Evolutionary conservation across 257 asterid species (phyloP).

Genomic region (Orobanche coerulescens): DNA sequence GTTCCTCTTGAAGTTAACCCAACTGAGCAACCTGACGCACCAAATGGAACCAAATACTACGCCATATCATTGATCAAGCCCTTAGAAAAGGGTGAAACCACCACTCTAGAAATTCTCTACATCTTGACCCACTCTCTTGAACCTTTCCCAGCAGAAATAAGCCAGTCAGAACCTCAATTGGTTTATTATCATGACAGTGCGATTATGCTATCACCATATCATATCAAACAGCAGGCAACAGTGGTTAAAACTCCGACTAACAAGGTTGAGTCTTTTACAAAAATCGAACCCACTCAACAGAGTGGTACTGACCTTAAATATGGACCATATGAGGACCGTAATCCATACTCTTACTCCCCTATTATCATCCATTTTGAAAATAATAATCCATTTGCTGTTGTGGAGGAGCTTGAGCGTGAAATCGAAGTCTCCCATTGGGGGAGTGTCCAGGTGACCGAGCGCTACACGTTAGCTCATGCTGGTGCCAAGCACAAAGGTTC

Average conservation of each 20-base stretch:
- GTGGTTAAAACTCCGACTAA: constrained; percentile 62
- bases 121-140: constrained; percentile 75
- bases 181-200: constrained; percentile 96
- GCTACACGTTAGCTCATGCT: constrained; percentile 70
- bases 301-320: constrained; percentile 71
- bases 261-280: constrained; percentile 85
- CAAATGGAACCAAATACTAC: constrained; percentile 67
- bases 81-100: constrained; percentile 54
- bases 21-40: constrained; percentile 45
- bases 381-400: constrained; percentile 86
- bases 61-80: constrained; percentile 51
- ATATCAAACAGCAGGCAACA: constrained; percentile 66
- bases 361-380: constrained; percentile 75
- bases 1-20: constrained; percentile 63
- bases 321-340: constrained; percentile 66
- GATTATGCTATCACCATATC: constrained; percentile 72
- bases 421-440: constrained; percentile 99
- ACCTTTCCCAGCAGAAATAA: constrained; percentile 86
- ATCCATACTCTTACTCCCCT: constrained; percentile 68
- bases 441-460: constrained; percentile 81
- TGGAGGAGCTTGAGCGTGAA: constrained; percentile 98
- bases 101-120: constrained; percentile 62
- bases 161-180: constrained; percentile 88
- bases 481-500: constrained; percentile 93
- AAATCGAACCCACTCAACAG: constrained; percentile 59